Conservation (phyloP, 2,329 filamentous ascomycete species). For the Thermomyces lanuginosus region DNA sequence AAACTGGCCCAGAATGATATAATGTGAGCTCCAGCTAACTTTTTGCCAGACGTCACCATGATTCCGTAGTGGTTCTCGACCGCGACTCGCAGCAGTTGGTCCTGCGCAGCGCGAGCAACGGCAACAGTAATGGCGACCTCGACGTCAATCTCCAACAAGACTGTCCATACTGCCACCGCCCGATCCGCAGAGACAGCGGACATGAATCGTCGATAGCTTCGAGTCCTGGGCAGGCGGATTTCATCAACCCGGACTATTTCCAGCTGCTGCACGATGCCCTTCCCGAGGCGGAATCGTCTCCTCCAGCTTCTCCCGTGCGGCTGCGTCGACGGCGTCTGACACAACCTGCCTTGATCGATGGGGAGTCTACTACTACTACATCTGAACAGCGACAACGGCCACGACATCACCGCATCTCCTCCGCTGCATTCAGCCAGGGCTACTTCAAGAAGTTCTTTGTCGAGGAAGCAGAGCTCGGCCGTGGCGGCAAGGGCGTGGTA, state of each 20-base stretch:
- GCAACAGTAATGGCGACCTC: constrained; percentile 19
- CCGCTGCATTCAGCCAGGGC: constrained; percentile 73
- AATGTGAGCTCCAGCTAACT: background rate
- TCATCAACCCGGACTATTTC: constrained; percentile 86
- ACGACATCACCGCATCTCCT: constrained; percentile 55
- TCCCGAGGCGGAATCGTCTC: constrained; percentile 28
- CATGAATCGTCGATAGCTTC: constrained; percentile 17
- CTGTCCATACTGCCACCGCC: constrained; percentile 83
- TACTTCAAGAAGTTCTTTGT: constrained; percentile 92
- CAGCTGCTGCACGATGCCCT: constrained; percentile 61
- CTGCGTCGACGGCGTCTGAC: constrained; percentile 32
- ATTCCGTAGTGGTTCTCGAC: constrained; percentile 85
- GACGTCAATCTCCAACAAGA: constrained; percentile 40
- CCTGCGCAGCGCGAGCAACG: constrained; percentile 46
- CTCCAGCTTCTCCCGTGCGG: constrained; percentile 33
- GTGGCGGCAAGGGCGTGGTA: constrained; percentile 88
- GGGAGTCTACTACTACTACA: constrained; percentile 7
- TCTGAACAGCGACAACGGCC: constrained; percentile 16
- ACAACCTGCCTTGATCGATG: constrained; percentile 30
- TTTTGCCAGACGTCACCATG: constrained; percentile 60
- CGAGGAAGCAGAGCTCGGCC: constrained; percentile 69
- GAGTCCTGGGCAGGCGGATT: constrained; percentile 38
- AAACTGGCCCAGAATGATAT: background rate
- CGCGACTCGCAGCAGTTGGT: constrained; percentile 69
- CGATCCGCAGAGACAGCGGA: constrained; percentile 38